Evolutionary conservation across 768 basidiomycete species (phyloP).

Genomic region (Strobilomyces dryophilus): DNA sequence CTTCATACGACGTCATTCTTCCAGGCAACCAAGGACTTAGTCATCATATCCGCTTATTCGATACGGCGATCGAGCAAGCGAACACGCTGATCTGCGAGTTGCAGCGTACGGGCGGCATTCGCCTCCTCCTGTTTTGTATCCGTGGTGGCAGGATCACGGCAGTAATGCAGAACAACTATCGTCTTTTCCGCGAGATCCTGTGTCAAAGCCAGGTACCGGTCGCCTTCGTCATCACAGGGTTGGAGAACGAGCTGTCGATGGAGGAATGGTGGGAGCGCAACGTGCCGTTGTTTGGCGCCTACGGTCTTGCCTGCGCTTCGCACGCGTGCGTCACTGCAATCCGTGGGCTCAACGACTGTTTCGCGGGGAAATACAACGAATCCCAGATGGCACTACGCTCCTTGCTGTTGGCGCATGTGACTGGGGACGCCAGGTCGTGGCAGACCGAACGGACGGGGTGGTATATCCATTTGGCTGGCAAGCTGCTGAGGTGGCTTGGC

Average conservation of each 20-base stretch:
- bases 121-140: conserved; percentile 33
- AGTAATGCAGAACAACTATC: conserved; percentile 29
- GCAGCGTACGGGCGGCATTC: conserved; percentile 27
- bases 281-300: conserved; percentile 25
- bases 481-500: conserved; percentile 17
- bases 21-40: conserved; percentile 11
- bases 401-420: conserved; percentile 19
- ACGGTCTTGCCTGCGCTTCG: conserved; percentile 22
- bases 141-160: conserved; percentile 31
- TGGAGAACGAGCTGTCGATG: conserved; percentile 32
- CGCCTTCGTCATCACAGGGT: conserved; percentile 29
- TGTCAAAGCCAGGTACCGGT: conserved; percentile 31
- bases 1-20: conserved; percentile 25
- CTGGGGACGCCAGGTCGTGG: conserved; percentile 15
- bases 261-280: conserved; percentile 35
- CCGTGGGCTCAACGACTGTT: conserved; percentile 21
- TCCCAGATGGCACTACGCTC: conserved; percentile 27
- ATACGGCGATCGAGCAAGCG: conserved; percentile 30
- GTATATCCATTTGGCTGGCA: conserved; percentile 23
- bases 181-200: conserved; percentile 26
- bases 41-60: conserved; percentile 28
- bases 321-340: conserved; percentile 39
- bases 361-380: conserved; percentile 29
- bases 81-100: conserved; percentile 35
- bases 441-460: conserved; percentile 19